These are phyloP conservation scores for Hevea brasiliensis DNA, from an alignment of 345 rosid species.

Conservation along the genomic window DNA sequence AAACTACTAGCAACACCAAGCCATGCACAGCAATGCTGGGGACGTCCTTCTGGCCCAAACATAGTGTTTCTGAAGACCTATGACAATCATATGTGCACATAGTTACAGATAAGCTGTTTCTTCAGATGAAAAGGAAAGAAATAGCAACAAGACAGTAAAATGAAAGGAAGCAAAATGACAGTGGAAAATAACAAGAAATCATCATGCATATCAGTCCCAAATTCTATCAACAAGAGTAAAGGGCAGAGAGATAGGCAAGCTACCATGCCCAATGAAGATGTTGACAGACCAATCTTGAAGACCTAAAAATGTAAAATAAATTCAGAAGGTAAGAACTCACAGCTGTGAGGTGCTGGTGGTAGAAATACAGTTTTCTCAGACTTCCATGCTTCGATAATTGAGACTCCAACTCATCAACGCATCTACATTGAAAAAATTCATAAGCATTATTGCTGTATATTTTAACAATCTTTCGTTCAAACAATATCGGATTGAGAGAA, in stretches of 20 bases:
- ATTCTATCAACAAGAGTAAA: neutral
- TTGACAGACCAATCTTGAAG: slow-evolving; percentile 1
- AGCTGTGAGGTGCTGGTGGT: slow-evolving; percentile 90
- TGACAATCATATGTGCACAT: slow-evolving; percentile 18
- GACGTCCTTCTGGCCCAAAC: slow-evolving; percentile 99
- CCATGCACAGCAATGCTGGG: slow-evolving; percentile 99
- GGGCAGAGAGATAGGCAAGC: neutral
- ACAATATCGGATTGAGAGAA: neutral
- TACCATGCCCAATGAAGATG: neutral
- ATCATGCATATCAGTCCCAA: neutral
- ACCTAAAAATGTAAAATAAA: slow-evolving; percentile 1
- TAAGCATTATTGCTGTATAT: neutral
- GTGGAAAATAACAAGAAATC: neutral
- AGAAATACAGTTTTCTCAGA: slow-evolving; percentile 85
- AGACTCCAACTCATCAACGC: slow-evolving; percentile 89
- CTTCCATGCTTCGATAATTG: slow-evolving; percentile 97
- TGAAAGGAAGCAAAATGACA: neutral
- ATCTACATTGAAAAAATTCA: slow-evolving; percentile 50
- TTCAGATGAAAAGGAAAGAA: neutral
- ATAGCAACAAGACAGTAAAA: neutral
- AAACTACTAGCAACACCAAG: slow-evolving; percentile 98
- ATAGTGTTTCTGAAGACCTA: slow-evolving; percentile 97
- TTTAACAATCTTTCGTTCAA: neutral
- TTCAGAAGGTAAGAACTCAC: slow-evolving; percentile 42
- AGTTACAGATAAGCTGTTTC: neutral